A percentile compares a stretch with the other conserved stretches of the same genome.
Evolutionary conservation across 306 rosid genomes (phyloP).

Genomic region (Castanospermum australe): DNA sequence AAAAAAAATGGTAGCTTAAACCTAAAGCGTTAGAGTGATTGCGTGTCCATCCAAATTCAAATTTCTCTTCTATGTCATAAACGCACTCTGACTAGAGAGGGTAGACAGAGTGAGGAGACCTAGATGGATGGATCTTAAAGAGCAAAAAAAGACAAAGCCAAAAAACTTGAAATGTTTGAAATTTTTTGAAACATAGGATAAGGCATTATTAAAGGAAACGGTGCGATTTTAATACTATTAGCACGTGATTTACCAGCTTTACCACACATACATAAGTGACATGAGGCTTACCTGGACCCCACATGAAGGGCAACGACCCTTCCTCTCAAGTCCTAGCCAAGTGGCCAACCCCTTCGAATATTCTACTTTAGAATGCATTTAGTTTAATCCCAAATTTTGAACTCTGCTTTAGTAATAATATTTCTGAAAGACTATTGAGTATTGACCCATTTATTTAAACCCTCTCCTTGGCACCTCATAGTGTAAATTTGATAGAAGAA

Average conservation of each 20-base stretch:
- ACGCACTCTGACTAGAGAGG: not conserved
- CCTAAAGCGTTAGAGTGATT: too few relatives aligned
- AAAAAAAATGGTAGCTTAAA: too few relatives aligned
- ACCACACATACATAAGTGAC: not conserved
- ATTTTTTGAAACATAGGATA: not conserved
- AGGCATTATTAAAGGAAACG: not conserved
- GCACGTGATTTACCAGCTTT: conserved; percentile 26
- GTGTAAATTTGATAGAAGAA: not conserved
- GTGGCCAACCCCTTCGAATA: not conserved
- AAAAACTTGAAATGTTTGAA: not conserved
- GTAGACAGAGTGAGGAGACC: not conserved
- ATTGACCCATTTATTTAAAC: not conserved
- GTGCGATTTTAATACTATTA: not conserved
- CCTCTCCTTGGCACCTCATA: not conserved
- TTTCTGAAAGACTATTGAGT: not conserved
- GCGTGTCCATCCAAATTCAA: not conserved
- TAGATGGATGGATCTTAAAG: not conserved
- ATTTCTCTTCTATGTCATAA: not conserved
- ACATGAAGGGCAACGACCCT: conserved; percentile 9
- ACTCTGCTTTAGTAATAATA: not conserved
- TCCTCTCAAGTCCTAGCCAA: not conserved
- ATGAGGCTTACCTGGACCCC: conserved; percentile 5
- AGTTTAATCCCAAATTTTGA: not conserved
- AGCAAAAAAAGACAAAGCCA: not conserved
- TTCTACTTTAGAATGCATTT: not conserved